Base-by-base conservation (phyloP, 2,329 filamentous ascomycete genomes). In the Pestalotiopsis sp. region DNA sequence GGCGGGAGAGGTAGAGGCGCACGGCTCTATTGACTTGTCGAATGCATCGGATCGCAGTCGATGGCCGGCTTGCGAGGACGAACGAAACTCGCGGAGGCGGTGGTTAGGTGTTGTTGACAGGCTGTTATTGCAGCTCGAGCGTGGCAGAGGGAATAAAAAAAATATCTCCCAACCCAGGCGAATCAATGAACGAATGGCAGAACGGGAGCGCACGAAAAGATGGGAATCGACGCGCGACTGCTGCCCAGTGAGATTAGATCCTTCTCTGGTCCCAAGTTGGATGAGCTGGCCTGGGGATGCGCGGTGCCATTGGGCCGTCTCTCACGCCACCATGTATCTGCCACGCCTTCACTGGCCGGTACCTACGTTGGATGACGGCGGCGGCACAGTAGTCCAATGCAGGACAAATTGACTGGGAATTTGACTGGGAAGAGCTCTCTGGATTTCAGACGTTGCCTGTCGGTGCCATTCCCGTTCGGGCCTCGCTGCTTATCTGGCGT, bases 21-120 rank as follows among this genome's bases (percentile, higher is more conserved):
- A 68, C 69, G 66, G 58, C 69, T 64, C 49, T 63, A 41, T 23
- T 63, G 39, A 49, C 39, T 68, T 70, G 69, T 68, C 69, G 69
- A 70, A 70, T 64, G 69, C 69, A 70, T 70, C 69, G 68, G 67
- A 60, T 68, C 67, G 66, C 62, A 68, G 66, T 60, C 66, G 61
- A 56, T 68, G 38, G 66, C 41, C 67, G 41, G 67, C 61, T 62
- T 52, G 45, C 20, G 45, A 52, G 45, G 45, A 52, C 45, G 45
- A 52, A 52, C 45, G 45, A 52, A 52, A n/a, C 45, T 52, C 45
- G 45, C 45, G 45, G 25, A 52, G n/a, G 23, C 45, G 45, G 27
- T 66, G n/a, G 64, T 13, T 7, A 38, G n/a, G 57, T 25, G 64
- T 61, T 25, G 38, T 49, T 57, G 56, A 63, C 23, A 52, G 31